phyloP scores from a whole-genome alignment of 2,329 filamentous ascomycete genomes.

The Cladosporium sphaerospermum region DNA sequence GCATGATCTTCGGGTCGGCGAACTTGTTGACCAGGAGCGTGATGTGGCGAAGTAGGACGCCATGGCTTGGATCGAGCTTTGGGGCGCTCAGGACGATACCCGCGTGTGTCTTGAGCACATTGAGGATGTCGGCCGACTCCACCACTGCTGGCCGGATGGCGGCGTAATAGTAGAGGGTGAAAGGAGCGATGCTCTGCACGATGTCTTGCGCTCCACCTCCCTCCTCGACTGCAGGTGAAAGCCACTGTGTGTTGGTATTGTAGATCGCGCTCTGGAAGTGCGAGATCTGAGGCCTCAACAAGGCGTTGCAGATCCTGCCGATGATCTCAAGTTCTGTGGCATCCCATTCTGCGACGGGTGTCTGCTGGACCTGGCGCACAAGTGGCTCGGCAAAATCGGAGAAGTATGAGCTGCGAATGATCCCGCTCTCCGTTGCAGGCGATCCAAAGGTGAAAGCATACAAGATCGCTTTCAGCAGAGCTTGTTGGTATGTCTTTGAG shows the following conservation, averaged over 20 bases:
- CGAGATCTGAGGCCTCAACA: constrained; percentile 48
- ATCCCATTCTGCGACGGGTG: constrained; percentile 35
- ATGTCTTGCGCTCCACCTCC: neutral
- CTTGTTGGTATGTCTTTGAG: constrained; percentile 50
- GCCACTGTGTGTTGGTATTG: constrained; percentile 24
- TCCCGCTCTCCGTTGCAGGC: constrained; percentile 40
- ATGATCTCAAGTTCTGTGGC: constrained; percentile 52
- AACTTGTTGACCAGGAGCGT: constrained; percentile 46
- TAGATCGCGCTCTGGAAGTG: constrained; percentile 37
- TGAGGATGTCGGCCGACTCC: constrained; percentile 23
- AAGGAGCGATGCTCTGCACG: constrained; percentile 18
- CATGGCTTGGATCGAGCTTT: constrained; percentile 25
- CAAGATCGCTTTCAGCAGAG: constrained; percentile 55
- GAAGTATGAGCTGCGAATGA: constrained; percentile 37
- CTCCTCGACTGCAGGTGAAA: constrained; percentile 22
- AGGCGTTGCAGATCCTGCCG: constrained; percentile 54
- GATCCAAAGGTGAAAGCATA: constrained; percentile 53
- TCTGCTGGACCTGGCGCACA: constrained; percentile 32
- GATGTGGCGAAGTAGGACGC: constrained; percentile 36
- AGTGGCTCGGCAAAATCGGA: constrained; percentile 42
- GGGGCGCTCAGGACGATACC: constrained; percentile 15
- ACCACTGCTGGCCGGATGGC: constrained; percentile 26
- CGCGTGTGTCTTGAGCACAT: constrained; percentile 21
- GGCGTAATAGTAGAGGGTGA: constrained; percentile 29
- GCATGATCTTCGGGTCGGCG: constrained; percentile 35